Evolutionary conservation across 345 rosid species (phyloP).

Genomic region (Dipteronia dyeriana): DNA sequence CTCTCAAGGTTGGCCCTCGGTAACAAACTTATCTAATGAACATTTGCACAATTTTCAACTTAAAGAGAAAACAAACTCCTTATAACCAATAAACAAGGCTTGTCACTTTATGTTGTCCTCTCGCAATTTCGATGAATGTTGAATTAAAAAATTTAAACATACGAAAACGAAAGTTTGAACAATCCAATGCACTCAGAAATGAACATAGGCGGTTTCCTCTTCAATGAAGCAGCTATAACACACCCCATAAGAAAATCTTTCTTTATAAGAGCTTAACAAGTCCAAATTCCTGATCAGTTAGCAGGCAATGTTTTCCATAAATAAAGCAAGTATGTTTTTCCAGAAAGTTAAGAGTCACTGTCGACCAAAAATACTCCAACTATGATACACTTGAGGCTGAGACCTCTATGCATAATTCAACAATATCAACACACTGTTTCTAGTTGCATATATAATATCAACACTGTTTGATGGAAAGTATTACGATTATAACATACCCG

Average conservation of each 20-base stretch:
- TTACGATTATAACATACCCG: slow-evolving; percentile 54
- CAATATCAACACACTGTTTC: not conserved
- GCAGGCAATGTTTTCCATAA: not conserved
- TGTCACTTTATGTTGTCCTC: not conserved
- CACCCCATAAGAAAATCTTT: not conserved
- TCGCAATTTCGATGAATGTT: not conserved
- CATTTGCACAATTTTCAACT: too few relatives aligned
- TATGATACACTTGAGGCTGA: not conserved
- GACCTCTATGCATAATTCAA: not conserved
- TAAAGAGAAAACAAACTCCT: not conserved
- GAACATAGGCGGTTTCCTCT: not conserved
- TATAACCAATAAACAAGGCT: not conserved
- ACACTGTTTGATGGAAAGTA: not conserved
- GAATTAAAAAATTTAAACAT: not conserved
- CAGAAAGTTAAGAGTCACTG: not conserved
- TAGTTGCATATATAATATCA: not conserved
- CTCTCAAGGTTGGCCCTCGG: too few relatives aligned
- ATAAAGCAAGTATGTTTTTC: not conserved
- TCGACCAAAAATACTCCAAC: not conserved
- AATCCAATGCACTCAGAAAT: not conserved
- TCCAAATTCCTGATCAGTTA: not conserved
- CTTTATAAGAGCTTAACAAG: not conserved
- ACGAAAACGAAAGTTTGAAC: not conserved
- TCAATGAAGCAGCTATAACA: not conserved
- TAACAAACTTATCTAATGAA: too few relatives aligned